Evolutionary conservation across 495 filamentous ascomycete species (phyloP), one percentile per base, ranked within the genome.

Genomic region (Trichoderma parareesei): DNA sequence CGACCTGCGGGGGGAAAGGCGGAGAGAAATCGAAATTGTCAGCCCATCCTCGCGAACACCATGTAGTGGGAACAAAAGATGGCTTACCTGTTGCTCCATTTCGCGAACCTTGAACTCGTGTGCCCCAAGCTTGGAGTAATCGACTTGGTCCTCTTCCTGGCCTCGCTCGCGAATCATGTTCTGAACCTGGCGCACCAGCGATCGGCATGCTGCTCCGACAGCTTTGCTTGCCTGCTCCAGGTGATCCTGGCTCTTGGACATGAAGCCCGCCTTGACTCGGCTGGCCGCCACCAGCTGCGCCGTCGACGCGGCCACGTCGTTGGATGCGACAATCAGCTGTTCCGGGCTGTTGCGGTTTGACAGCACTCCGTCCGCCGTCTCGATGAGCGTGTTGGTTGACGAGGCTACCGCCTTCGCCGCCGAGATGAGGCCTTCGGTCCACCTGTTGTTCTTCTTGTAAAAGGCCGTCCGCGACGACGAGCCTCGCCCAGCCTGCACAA

Each of bases 91-190:
- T 75, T 98, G 95, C 79, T 98, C 93, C 95, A 98, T 98, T 81
- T 98, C 92, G 71, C 88, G 84, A 14, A 97, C 91, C 81, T 98
- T 98, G 82, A 98, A 97, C 79, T 98, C 94, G 76, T 96, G 92
- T 61, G 88, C 84, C 69, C 90, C 91, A 43, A 98, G 78, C 75
- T 90, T 90, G 0, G 82, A 78, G 74, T 97, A 98, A 74, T 98
- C 93, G 40, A 94, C 86, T n/a, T 81, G 79, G 41, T 97, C 95
- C 33, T 93, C 91, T 16, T 90, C 93, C 68, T 81, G 81, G 74
- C 90, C 88, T 69, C 88, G 86, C 74, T 94, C 87, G 70, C 88
- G 84, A 74, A 98, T 97, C 77, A 98, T 97, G 65, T 81, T 82
- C 79, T 97, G 95, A 62, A 98, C 94, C 77, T 97, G 95, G 67